Conservation (phyloP, 2,329 filamentous ascomycete species). For the Trichoderma sp. region DNA sequence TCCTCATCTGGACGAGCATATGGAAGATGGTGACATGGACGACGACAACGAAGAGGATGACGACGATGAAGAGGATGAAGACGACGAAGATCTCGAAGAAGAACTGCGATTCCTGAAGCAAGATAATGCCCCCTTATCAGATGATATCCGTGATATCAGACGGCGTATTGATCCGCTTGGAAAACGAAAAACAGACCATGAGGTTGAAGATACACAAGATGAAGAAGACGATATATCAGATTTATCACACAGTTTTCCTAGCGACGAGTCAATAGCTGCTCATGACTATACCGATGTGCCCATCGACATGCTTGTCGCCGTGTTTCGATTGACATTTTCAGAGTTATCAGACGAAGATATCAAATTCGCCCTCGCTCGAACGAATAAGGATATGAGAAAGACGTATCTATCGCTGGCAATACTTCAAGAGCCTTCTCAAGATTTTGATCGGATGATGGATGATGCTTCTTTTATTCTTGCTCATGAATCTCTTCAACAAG, state of each 20-base stretch:
- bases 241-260: constrained; percentile 33
- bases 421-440: constrained; percentile 40
- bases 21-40: not conserved
- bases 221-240: constrained; percentile 32
- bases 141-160: not conserved
- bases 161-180: not conserved
- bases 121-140: not conserved
- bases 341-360: constrained; percentile 43
- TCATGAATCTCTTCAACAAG: not conserved
- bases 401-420: constrained; percentile 46
- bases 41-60: constrained; percentile 9
- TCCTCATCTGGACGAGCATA: not conserved
- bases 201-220: constrained; percentile 31
- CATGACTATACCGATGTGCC: constrained; percentile 6
- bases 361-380: constrained; percentile 38
- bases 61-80: constrained; percentile 9
- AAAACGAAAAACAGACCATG: constrained; percentile 31
- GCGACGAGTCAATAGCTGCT: not conserved
- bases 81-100: constrained; percentile 16
- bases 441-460: constrained; percentile 43
- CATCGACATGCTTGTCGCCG: constrained; percentile 42
- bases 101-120: not conserved
- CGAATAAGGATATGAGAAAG: constrained; percentile 41
- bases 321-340: constrained; percentile 50
- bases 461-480: constrained; percentile 18